Percentiles rank a stretch among this genome's conserved stretches.
phyloP scores from a whole-genome alignment of 306 rosid genomes.

The Delonix regia region DNA sequence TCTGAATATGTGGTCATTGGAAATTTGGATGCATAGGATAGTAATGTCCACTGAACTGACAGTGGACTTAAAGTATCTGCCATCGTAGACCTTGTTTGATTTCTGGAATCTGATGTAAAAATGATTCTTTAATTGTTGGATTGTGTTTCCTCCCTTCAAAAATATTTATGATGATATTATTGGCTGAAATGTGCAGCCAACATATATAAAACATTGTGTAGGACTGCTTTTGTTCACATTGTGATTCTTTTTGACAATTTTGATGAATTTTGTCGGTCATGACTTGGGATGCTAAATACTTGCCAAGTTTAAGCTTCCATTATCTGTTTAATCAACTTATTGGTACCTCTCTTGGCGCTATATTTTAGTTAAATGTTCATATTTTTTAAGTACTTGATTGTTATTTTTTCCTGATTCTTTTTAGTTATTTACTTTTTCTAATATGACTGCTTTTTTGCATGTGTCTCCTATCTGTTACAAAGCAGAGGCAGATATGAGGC shows the following conservation, averaged over 20 bases:
- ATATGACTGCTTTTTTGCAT: constrained; percentile 18
- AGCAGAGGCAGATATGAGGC: constrained; percentile 84
- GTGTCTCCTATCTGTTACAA: constrained; percentile 7
- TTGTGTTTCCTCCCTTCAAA: background rate
- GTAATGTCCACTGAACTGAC: constrained; percentile 3
- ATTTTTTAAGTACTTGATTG: background rate
- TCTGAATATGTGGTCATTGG: constrained; percentile 29
- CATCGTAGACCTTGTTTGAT: background rate
- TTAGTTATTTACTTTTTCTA: background rate
- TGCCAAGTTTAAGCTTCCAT: background rate
- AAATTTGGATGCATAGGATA: constrained; percentile 16
- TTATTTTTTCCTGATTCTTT: background rate
- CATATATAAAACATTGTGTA: background rate
- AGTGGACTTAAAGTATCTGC: background rate
- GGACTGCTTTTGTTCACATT: background rate
- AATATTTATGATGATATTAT: background rate
- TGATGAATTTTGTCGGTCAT: constrained; percentile 15
- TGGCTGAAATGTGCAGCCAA: background rate
- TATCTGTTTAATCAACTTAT: background rate
- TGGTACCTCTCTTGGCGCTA: background rate
- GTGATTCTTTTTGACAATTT: background rate
- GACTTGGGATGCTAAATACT: constrained; percentile 17
- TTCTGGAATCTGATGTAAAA: constrained; percentile 13
- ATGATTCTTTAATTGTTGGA: background rate
- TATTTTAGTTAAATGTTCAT: background rate